Conservation (phyloP, 1,284 basidiomycete species). For the Pulchroboletus neoregius region DNA sequence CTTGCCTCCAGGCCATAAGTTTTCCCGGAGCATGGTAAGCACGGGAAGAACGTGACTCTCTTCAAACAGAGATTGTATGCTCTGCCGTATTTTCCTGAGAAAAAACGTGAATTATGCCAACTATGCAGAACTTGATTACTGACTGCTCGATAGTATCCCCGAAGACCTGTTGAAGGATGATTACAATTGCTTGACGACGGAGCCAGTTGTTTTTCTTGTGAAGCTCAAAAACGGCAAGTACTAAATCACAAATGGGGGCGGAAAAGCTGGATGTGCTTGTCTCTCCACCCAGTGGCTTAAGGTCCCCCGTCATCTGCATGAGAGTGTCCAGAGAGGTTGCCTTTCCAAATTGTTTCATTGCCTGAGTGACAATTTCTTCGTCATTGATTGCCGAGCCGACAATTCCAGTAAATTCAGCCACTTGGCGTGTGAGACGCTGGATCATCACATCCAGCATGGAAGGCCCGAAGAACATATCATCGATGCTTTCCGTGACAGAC, state of each 20-base stretch:
- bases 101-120: constrained; percentile 1
- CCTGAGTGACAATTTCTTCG: constrained; percentile 78
- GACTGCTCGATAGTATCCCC: constrained; percentile 94
- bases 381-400: constrained; percentile 76
- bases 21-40: constrained; percentile 64
- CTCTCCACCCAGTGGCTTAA: constrained; percentile 81
- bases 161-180: constrained; percentile 92
- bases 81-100: constrained; percentile 81
- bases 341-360: constrained; percentile 66
- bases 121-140: constrained; percentile 19
- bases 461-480: constrained; percentile 89
- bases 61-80: constrained; percentile 57
- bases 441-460: constrained; percentile 95
- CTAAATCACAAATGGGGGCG: constrained; percentile 89
- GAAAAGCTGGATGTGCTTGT: constrained; percentile 85
- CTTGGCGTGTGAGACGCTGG: constrained; percentile 81
- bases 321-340: constrained; percentile 61
- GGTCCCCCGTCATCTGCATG: constrained; percentile 63
- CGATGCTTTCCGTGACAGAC: constrained; percentile 86
- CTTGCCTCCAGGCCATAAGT: constrained; percentile 81
- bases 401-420: constrained; percentile 82
- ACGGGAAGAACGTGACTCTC: constrained; percentile 66
- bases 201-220: constrained; percentile 97
- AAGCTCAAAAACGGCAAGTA: constrained; percentile 90
- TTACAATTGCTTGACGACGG: constrained; percentile 91